A percentile compares a stretch with the other conserved stretches of the same genome.
Evolutionary conservation across 2,329 filamentous ascomycete species (phyloP).

Genomic region (Fusarium longipes): DNA sequence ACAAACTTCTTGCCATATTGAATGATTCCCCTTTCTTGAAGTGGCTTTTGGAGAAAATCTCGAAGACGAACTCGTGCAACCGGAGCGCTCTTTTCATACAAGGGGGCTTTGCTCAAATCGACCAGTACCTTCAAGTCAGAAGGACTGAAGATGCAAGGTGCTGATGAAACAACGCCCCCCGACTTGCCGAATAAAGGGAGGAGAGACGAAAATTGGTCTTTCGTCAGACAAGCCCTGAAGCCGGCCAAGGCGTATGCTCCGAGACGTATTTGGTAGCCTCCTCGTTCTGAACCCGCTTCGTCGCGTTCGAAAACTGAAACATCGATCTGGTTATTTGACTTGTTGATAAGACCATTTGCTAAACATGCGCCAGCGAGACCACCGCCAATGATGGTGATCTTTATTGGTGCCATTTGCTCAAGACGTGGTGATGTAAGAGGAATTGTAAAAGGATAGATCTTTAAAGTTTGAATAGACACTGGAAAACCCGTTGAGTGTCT

Average conservation of each 20-base stretch:
- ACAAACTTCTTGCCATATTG: not conserved
- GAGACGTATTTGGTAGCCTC: not conserved
- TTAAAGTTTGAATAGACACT: no score
- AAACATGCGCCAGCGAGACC: not conserved
- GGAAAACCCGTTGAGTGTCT: no score
- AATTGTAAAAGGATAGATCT: not conserved
- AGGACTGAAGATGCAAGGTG: not conserved
- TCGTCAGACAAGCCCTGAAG: not conserved
- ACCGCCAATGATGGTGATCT: not conserved
- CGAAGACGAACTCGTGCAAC: not conserved
- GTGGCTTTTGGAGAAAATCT: not conserved
- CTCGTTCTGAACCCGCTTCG: not conserved
- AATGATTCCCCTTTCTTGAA: accelerated
- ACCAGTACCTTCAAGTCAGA: not conserved
- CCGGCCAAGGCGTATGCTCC: accelerated
- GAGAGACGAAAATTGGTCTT: accelerated
- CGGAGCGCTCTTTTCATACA: not conserved
- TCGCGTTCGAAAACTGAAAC: not conserved
- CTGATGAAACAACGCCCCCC: not conserved
- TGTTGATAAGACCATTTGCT: not conserved
- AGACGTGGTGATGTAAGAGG: accelerated
- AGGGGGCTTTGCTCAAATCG: not conserved
- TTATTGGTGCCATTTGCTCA: not conserved
- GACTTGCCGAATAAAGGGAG: not conserved
- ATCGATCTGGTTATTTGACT: not conserved